These are phyloP conservation scores for Leccinum barrowsii DNA, from an alignment of 768 basidiomycete species.

Conservation along the genomic window DNA sequence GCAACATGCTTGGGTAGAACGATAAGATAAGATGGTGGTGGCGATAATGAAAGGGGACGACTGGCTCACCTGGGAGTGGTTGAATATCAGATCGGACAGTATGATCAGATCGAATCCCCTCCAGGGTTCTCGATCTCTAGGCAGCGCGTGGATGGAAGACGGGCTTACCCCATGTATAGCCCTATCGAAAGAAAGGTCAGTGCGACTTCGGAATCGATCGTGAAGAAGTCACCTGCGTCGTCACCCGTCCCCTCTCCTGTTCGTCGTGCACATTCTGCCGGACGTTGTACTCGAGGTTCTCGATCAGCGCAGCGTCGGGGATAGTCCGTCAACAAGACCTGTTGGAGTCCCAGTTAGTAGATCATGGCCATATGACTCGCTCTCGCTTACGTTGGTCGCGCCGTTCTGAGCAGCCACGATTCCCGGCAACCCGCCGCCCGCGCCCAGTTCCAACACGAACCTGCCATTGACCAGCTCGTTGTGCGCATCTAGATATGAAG, in stretches of 20 bases:
- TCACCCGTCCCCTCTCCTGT: constrained; percentile 14
- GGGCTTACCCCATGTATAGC: constrained; percentile 79
- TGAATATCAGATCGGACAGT: constrained; percentile 91
- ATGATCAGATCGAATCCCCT: constrained; percentile 74
- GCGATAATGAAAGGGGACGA: not conserved
- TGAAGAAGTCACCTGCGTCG: constrained; percentile 35
- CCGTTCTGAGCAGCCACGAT: constrained; percentile 70
- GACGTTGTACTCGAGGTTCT: constrained; percentile 75
- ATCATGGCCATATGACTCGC: not conserved
- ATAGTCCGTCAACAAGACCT: constrained; percentile 91
- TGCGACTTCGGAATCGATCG: not conserved
- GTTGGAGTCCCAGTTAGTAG: not conserved
- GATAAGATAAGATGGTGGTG: not conserved
- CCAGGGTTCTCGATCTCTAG: constrained; percentile 13
- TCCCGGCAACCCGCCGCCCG: constrained; percentile 87
- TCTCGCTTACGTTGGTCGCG: constrained; percentile 51
- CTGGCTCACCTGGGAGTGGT: constrained; percentile 79
- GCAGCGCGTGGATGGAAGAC: constrained; percentile 33
- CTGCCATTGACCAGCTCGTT: constrained; percentile 41
- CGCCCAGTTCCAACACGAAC: constrained; percentile 83
- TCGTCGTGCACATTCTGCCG: constrained; percentile 44
- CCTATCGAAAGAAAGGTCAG: constrained; percentile 37
- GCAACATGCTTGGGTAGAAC: constrained; percentile 65
- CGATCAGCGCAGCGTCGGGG: constrained; percentile 70
- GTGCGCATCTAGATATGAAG: constrained; percentile 62